Conservation (phyloP, 208 protist species). For the Entamoeba nuttalli region DNA sequence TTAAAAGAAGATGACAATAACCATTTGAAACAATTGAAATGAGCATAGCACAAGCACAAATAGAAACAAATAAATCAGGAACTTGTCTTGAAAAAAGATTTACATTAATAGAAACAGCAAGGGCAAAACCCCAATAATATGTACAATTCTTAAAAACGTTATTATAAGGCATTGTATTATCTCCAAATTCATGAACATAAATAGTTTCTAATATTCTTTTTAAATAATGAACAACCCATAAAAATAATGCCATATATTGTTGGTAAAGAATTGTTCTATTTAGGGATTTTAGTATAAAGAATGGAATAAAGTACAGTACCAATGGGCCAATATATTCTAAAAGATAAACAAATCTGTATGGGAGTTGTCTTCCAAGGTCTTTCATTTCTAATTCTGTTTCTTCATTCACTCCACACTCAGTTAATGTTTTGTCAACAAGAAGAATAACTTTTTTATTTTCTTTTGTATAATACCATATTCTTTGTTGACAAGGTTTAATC, state of each 20-base stretch:
- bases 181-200: constrained; percentile 2
- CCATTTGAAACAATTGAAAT: neutral
- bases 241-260: neutral
- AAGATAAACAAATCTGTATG: neutral
- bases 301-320: neutral
- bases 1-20: neutral
- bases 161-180: constrained; percentile 6
- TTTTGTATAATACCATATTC: too few species aligned
- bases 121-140: constrained; percentile 7
- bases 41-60: neutral
- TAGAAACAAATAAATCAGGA: neutral
- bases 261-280: neutral
- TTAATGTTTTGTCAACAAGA: too few species aligned
- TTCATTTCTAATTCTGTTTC: too few species aligned
- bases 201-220: constrained; percentile 7
- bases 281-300: neutral
- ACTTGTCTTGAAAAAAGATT: neutral
- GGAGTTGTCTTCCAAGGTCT: neutral
- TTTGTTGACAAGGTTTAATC: too few species aligned
- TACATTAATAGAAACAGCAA: neutral
- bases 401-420: too few species aligned
- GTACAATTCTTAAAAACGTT: neutral
- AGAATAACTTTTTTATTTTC: too few species aligned
- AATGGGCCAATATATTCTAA: neutral
- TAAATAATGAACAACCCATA: constrained; percentile 4